phyloP scores from a whole-genome alignment of 2,329 filamentous ascomycete species.

The Aspergillus costaricaensis region DNA sequence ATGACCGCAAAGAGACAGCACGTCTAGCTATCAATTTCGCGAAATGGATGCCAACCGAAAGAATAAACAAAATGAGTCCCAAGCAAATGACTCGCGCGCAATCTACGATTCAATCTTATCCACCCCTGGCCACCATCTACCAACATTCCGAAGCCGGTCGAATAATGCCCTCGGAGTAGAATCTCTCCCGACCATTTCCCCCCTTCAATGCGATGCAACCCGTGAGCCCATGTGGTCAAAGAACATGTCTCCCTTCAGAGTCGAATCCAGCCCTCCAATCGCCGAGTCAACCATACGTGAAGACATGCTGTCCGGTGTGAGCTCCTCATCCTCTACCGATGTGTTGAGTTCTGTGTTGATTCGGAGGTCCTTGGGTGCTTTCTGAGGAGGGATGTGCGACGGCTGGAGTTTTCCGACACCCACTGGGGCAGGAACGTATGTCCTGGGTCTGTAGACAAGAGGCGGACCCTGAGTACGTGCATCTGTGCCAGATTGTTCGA shows the following conservation, averaged over 20 bases:
- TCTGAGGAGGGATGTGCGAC: slow-evolving; percentile 30
- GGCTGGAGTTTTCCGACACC: slow-evolving; percentile 25
- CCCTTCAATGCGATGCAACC: slow-evolving; percentile 30
- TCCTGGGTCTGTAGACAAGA: slow-evolving; percentile 43
- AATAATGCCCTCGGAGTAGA: not conserved
- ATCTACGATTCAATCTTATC: not conserved
- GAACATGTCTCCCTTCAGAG: slow-evolving; percentile 43
- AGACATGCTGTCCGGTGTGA: slow-evolving; percentile 53
- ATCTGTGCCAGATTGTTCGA: slow-evolving; percentile 63
- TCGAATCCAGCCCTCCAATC: slow-evolving; percentile 44
- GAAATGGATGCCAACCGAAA: not conserved
- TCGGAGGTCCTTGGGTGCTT: slow-evolving; percentile 44
- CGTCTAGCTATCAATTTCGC: not conserved
- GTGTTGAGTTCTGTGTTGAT: slow-evolving; percentile 47
- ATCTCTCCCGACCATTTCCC: not conserved
- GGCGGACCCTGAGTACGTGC: slow-evolving; percentile 46
- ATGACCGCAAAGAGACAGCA: not conserved
- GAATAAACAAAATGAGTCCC: not conserved
- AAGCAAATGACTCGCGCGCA: not conserved
- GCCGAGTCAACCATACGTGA: slow-evolving; percentile 50
- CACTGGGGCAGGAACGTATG: slow-evolving; percentile 37
- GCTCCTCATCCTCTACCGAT: slow-evolving; percentile 44
- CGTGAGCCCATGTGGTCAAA: slow-evolving; percentile 48
- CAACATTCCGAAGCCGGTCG: not conserved
- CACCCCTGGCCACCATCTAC: not conserved